Base-by-base conservation (phyloP, 2,329 filamentous ascomycete genomes). In the Coniochaeta sp. region DNA sequence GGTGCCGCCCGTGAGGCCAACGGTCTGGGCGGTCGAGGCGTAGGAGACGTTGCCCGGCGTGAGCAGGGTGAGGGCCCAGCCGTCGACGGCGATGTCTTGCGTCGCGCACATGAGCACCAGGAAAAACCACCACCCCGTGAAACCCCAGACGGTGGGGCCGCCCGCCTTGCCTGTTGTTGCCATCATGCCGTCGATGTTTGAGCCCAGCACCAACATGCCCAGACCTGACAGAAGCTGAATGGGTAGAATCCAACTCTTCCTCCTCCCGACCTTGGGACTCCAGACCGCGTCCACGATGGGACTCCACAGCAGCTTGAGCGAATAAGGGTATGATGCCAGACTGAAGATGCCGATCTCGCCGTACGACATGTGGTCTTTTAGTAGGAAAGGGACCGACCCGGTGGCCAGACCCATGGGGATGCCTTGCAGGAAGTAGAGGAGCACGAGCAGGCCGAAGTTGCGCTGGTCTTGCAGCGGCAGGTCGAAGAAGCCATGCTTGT, bases 181-280 rank as follows among this genome's bases (percentile, higher is more conserved):
- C 87, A 92, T 90, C 80, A 91, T 83, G 8, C 69, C 75, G 64
- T 91, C 82, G 7, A 88, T 89, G 53, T 78, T 77, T 2, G 82
- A 79, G 9, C 92, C 91, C 48, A 97, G 71, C 75, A 85, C 96
- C 47, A 99, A 80, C 92, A 99, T 96, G 49, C 91, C 90, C 50
- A 97, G 69, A 1, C 94, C 92, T 10, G 91, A 96, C 51, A 96
- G 74, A 55, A 92, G 81, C 72, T 99, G 94, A 54, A 99, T 95
- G 1, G 94, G 94, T 55, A 96, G 78, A 58, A 99, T 99, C 94
- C 94, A 99, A 64, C 91, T 97, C 82, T 99, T 99, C 64, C 94
- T 82, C 53, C 94, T 77, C 18, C 94, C 94, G 49, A 97, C 72
- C 60, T 78, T 84, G 35, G 85, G 84, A 60, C 86, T 96, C 94